Base-by-base conservation (phyloP, 2,329 filamentous ascomycete species). In the Chaetomiaceae sp. region DNA sequence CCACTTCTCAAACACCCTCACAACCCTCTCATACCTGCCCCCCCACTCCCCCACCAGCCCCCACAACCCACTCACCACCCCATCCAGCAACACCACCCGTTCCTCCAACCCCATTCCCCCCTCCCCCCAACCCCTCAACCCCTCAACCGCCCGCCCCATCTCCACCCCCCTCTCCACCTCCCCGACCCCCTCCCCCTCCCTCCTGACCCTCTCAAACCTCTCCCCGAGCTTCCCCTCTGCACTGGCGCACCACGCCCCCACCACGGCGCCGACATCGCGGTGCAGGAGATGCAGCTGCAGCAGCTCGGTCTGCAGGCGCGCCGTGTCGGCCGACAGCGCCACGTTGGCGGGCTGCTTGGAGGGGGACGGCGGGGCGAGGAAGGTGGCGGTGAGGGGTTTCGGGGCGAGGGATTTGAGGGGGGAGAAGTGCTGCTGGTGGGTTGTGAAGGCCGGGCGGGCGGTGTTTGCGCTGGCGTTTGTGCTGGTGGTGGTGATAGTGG, bases 251-350 rank as follows among this genome's bases (percentile, higher is more conserved):
- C 81, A 86, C 44, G 72, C 65, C 3, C 60, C 56, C 1, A 69
- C 59, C 0, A 72, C 71, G 3, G 60, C 50, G 2, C 62, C 62
- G 3, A 76, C 73, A 43, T 74, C 73, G 52, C 75, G 73, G 60
- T 85, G 81, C 18, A 86, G 61, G 7, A 86, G 65, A 39, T 83
- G 79, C 7, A 86, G 68, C 57, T 84, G 81, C 19, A 86, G 66
- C 2, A 86, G 70, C 59, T 83, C 78, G 2, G 80, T 75, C 61
- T 86, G 83, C 6, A 83, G 66, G 30, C 71, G 73, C 39, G 69
- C 70, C 7, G 72, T 80, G 61, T 81, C 78, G 42, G 75, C 76
- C 1, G 76, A 76, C 22, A 75, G 66, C 43, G 76, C 77, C 12
- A 82, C 64, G 59, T 82, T 83, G 56, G 74, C 69, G 5, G 80